These are phyloP conservation scores for Cladosporium cucumerinum DNA, from an alignment of 2,329 filamentous ascomycete genomes.

Conservation along the genomic window DNA sequence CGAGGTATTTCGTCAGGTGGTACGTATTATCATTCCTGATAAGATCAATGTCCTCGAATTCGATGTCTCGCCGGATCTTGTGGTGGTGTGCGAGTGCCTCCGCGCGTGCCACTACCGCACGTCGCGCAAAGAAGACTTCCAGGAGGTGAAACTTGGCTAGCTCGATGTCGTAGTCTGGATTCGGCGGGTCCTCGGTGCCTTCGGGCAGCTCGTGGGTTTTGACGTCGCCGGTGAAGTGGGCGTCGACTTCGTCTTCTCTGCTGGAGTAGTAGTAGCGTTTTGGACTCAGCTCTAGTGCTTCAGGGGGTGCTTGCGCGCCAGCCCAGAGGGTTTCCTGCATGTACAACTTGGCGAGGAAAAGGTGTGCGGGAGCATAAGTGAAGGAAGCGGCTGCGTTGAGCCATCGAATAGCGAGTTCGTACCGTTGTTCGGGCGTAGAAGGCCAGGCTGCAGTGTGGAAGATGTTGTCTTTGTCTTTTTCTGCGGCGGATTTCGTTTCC, in stretches of 20 bases:
- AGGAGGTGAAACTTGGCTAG: conserved; percentile 24
- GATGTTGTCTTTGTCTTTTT: conserved; percentile 18
- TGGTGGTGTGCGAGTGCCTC: background rate
- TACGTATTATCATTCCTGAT: no score
- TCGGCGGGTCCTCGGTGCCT: conserved; percentile 20
- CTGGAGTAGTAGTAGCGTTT: conserved; percentile 28
- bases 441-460: conserved; percentile 31
- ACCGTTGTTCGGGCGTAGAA: conserved; percentile 23
- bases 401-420: conserved; percentile 30
- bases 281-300: conserved; percentile 24
- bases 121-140: conserved; percentile 26
- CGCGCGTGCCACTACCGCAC: background rate
- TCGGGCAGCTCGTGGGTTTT: conserved; percentile 11
- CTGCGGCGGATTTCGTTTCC: background rate
- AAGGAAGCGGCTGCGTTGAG: conserved; percentile 21
- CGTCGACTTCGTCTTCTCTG: conserved; percentile 22
- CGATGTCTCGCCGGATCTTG: conserved; percentile 16
- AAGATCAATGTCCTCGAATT: background rate
- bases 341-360: conserved; percentile 26
- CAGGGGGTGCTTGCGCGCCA: conserved; percentile 22
- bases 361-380: conserved; percentile 29
- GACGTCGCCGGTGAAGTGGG: conserved; percentile 13
- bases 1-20: conserved; percentile 24
- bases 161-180: conserved; percentile 23
- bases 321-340: conserved; percentile 27